These are phyloP conservation scores for Erysiphe pisi DNA, from an alignment of 2,329 filamentous ascomycete species.

Conservation along the genomic window DNA sequence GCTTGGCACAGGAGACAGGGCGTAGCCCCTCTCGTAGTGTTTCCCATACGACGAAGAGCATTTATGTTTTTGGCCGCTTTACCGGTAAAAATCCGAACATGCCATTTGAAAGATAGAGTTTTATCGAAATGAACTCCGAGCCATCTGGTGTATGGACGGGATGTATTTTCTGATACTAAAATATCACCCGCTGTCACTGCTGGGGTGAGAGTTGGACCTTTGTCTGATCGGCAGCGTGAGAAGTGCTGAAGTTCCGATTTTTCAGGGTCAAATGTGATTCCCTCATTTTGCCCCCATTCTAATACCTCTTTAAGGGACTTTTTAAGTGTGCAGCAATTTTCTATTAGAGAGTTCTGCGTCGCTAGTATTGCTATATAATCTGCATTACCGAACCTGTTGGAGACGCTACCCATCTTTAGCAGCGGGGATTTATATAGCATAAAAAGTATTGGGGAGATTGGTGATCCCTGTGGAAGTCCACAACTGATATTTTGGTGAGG, in stretches of 20 bases:
- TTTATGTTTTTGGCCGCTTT: neutral
- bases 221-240: neutral
- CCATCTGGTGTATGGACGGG: neutral
- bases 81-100: neutral
- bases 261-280: neutral
- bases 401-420: neutral
- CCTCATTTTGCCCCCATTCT: neutral
- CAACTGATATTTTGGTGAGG: conserved; percentile 5
- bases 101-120: conserved; percentile 16
- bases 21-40: neutral
- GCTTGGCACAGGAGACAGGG: neutral
- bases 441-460: neutral
- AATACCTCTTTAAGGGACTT: neutral
- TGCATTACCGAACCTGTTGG: neutral
- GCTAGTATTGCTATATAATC: neutral
- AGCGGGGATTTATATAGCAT: neutral
- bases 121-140: neutral
- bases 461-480: conserved; percentile 12
- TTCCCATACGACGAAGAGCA: neutral
- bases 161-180: neutral
- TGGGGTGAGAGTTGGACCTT: neutral
- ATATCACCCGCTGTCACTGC: neutral
- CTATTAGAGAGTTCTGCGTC: neutral
- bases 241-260: conserved; percentile 11
- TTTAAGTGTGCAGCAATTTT: neutral